These are phyloP conservation scores for Pouteria campechiana DNA, from an alignment of 179 eudicot genomes.

Conservation along the genomic window DNA sequence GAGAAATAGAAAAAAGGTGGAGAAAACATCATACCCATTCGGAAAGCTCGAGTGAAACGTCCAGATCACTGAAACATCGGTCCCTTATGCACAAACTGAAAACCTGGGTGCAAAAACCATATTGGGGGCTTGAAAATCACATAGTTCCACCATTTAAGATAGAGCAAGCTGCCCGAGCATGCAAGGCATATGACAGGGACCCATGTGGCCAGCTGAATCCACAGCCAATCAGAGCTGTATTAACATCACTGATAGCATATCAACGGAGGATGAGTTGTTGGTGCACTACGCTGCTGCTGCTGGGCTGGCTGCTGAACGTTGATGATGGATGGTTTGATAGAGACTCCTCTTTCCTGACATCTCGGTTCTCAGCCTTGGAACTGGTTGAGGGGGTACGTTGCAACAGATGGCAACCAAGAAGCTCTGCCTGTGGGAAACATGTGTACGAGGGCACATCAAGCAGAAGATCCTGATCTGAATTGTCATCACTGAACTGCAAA, in stretches of 20 bases:
- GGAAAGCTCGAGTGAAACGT: conserved; percentile 1
- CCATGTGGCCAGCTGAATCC: too few relatives aligned
- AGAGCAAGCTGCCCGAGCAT: too few relatives aligned
- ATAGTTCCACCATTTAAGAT: too few relatives aligned
- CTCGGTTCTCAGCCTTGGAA: too few relatives aligned
- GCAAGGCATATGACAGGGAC: too few relatives aligned
- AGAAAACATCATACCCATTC: conserved; percentile 5
- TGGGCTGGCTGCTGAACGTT: conserved; percentile 44
- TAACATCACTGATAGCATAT: too few relatives aligned
- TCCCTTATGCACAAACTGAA: not conserved
- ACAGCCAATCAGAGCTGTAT: too few relatives aligned
- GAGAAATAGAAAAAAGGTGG: not conserved
- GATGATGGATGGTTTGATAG: conserved; percentile 45
- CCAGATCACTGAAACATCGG: conserved; percentile 10
- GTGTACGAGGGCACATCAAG: conserved; percentile 68
- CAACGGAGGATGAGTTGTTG: conserved; percentile 33
- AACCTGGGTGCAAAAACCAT: conserved; percentile 1
- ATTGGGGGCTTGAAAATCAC: not conserved
- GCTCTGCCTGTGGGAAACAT: conserved; percentile 86
- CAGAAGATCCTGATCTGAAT: conserved; percentile 70
- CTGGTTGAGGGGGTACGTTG: too few relatives aligned
- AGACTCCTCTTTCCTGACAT: too few relatives aligned
- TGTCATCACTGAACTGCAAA: conserved; percentile 40
- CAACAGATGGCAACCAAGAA: too few relatives aligned
- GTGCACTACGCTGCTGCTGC: conserved; percentile 57